phyloP scores from a whole-genome alignment of 116 monocot genomes.

The Dioscorea cayenensis region DNA sequence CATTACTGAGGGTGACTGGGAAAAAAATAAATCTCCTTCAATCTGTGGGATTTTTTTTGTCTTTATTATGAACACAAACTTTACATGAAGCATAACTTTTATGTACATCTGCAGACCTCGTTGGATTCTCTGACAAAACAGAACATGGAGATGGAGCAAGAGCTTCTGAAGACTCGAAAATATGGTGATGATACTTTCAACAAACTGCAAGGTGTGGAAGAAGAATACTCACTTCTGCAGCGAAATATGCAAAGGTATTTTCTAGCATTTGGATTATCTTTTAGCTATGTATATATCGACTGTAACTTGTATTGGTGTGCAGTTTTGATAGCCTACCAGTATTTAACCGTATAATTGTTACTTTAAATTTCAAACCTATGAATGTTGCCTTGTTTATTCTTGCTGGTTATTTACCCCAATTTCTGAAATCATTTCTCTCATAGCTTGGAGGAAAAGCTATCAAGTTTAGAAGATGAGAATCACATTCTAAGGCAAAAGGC shows the following conservation, averaged over 20 bases:
- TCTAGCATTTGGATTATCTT: not conserved
- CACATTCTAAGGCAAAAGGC: conserved; percentile 78
- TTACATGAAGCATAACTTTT: not conserved
- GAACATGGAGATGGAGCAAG: conserved; percentile 53
- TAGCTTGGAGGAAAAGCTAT: conserved; percentile 82
- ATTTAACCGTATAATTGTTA: too few species aligned
- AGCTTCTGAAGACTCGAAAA: conserved; percentile 57
- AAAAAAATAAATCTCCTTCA: too few species aligned
- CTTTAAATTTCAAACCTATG: not conserved
- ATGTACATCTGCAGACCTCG: conserved; percentile 33
- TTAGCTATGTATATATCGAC: not conserved
- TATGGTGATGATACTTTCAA: conserved; percentile 37
- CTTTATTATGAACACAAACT: not conserved
- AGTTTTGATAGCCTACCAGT: too few species aligned
- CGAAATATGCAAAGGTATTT: conserved; percentile 56
- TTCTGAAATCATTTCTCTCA: not conserved
- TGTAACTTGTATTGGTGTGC: too few species aligned
- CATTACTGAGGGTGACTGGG: conserved; percentile 41
- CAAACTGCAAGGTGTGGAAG: conserved; percentile 65
- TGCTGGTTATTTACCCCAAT: not conserved
- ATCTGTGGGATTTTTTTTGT: too few species aligned
- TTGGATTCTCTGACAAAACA: conserved; percentile 39
- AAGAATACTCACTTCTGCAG: conserved; percentile 42
- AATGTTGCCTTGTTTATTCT: not conserved
- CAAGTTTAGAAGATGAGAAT: conserved; percentile 79